Evolutionary conservation across 2,329 filamentous ascomycete species (phyloP).

Genomic region (Aspergillus fischeri): DNA sequence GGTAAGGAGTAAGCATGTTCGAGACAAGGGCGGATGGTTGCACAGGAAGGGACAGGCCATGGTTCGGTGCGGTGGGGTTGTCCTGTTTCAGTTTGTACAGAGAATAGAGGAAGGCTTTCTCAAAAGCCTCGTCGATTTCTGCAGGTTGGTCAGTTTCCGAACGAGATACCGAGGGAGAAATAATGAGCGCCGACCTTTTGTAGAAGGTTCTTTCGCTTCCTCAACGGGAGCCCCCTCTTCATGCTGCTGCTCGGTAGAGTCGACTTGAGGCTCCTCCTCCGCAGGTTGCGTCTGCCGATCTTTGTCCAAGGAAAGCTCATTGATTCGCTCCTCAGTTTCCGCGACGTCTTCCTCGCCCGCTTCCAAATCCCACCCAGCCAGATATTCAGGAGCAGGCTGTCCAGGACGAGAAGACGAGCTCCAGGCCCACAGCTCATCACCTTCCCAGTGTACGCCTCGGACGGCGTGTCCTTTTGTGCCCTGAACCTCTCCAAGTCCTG

Average conservation of each 20-base stretch:
- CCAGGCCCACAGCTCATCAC: constrained; percentile 67
- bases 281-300: constrained; percentile 9
- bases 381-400: constrained; percentile 47
- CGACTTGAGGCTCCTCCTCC: constrained; percentile 12
- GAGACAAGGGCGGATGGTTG: constrained; percentile 62
- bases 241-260: constrained; percentile 24
- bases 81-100: constrained; percentile 57
- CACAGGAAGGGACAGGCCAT: constrained; percentile 59
- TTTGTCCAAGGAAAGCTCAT: constrained; percentile 36
- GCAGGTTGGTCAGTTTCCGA: constrained; percentile 11
- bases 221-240: constrained; percentile 32
- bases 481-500: constrained; percentile 50
- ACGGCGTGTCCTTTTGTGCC: constrained; percentile 63
- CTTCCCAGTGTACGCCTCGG: constrained; percentile 62
- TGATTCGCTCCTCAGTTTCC: constrained; percentile 42
- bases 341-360: constrained; percentile 28
- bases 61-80: constrained; percentile 49
- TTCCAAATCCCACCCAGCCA: constrained; percentile 50
- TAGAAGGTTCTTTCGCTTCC: constrained; percentile 52
- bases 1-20: constrained; percentile 61
- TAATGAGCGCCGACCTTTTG: constrained; percentile 44
- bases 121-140: constrained; percentile 66
- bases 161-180: neutral
- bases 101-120: constrained; percentile 61
- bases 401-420: constrained; percentile 53